Evolutionary conservation across 2,329 filamentous ascomycete species (phyloP), one percentile per base, ranked within the genome.

Genomic region (Thielaviopsis ethacetica): DNA sequence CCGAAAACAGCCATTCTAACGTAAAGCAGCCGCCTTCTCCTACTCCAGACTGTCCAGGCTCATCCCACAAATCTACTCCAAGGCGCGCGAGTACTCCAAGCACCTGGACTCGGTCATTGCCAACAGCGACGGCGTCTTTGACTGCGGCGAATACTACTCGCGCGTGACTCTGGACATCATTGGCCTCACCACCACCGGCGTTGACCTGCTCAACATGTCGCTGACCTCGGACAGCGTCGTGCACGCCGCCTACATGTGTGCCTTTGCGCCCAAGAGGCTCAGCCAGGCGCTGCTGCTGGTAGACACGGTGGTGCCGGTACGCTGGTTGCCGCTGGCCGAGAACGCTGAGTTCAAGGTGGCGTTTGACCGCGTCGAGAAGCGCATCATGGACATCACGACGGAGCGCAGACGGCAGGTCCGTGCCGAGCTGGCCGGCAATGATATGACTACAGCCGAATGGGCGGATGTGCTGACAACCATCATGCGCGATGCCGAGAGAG

Each of bases 121-220:
- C 34, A 54, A 62, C 27, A 44, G 13, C 22, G 59, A 27, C 51
- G 63, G 57, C 47, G 62, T 54, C 49, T 63, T 63, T 60, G 60
- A 64, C 26, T 34, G 61, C 60, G 47, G 55, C 49, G 65, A 63
- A n/a, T 63, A 65, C 6, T 65, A 69, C 52, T 69, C 67, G 15
- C 64, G 67, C 53, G 62, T 67, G 17, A 67, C 69, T 0, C 60
- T 72, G 7, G 70, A 72, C n/a, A 67, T 72, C 7, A 69, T 72
- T 10, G 69, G 67, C 9, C 63, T 67, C 1, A 67, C 67, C 2
- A 67, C 67, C 5, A 65, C 71, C 7, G 70, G 71, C 0, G 63
- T 69, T 1, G 68, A 72, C 58, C 67, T 71, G 21, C 62, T 65
- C 1, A 68, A 68, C 12, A 65, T 71, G 3, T 55, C 63, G 0